These are phyloP conservation scores for Wickerhamiella parazyma DNA, from an alignment of 805 yeast species.

Conservation along the genomic window DNA sequence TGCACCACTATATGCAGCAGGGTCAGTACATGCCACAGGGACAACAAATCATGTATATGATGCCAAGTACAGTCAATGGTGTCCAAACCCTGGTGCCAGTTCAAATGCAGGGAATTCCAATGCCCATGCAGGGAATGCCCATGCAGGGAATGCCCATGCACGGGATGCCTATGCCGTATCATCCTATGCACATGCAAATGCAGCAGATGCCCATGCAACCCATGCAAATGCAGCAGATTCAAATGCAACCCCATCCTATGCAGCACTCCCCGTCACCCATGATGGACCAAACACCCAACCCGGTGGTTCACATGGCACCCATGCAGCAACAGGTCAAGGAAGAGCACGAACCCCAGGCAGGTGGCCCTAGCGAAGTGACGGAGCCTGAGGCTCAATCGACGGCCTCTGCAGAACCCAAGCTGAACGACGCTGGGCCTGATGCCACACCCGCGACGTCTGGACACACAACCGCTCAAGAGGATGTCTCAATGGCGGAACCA, in stretches of 20 bases:
- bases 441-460: no score
- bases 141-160: conserved; percentile 6
- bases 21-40: neutral
- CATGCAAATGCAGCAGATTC: conserved; percentile 8
- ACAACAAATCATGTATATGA: conserved; percentile 5
- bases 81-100: conserved; percentile 1
- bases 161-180: neutral
- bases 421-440: no score
- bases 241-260: conserved; percentile 1
- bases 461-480: neutral
- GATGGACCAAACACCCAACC: no score
- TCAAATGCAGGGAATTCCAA: neutral
- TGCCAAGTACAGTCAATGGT: conserved; percentile 4
- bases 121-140: neutral
- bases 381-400: no score
- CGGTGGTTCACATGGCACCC: neutral
- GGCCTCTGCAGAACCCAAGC: no score
- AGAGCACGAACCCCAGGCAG: no score
- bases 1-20: neutral
- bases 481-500: neutral
- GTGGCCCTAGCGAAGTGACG: no score
- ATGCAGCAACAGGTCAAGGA: no score
- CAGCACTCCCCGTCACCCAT: neutral
- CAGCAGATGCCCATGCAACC: conserved; percentile 3
- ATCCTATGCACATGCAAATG: conserved; percentile 5